Evolutionary conservation across 129 eudicot genomes (phyloP).

Genomic region (Flaveria linearis): DNA sequence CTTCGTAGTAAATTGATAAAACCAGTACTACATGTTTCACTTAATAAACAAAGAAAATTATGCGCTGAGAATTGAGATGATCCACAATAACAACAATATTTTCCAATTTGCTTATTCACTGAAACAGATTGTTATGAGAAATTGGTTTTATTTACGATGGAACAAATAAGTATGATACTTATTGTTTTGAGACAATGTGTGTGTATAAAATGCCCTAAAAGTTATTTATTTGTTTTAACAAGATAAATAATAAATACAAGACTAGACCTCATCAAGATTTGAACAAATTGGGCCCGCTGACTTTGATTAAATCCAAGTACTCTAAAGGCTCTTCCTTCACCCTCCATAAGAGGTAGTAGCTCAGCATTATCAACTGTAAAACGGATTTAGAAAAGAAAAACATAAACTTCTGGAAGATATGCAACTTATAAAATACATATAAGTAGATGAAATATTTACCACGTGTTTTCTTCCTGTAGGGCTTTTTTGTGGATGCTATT

Average conservation of each 20-base stretch:
- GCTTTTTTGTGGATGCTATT: constrained; percentile 59
- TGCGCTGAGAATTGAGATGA: neutral
- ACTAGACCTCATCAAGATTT: constrained; percentile 86
- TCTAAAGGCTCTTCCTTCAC: constrained; percentile 89
- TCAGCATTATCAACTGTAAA: constrained; percentile 57
- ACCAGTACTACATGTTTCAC: neutral
- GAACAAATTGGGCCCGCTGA: constrained; percentile 89
- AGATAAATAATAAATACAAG: neutral
- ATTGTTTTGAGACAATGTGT: neutral
- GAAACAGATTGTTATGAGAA: neutral
- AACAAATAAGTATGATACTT: neutral
- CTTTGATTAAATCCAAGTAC: constrained; percentile 89
- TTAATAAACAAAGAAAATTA: neutral
- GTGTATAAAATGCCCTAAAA: neutral
- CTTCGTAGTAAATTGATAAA: neutral
- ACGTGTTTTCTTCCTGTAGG: constrained; percentile 77
- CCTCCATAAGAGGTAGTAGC: constrained; percentile 90
- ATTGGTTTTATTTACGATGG: neutral
- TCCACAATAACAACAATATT: neutral
- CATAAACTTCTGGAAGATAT: neutral
- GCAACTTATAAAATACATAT: neutral
- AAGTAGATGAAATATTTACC: constrained; percentile 42
- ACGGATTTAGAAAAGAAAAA: neutral
- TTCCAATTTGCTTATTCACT: neutral
- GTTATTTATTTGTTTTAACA: neutral